Percentiles rank a stretch among this genome's conserved stretches.
Conservation (phyloP, 1,139 yeast genomes). For the Yamadazyma mexicana region DNA sequence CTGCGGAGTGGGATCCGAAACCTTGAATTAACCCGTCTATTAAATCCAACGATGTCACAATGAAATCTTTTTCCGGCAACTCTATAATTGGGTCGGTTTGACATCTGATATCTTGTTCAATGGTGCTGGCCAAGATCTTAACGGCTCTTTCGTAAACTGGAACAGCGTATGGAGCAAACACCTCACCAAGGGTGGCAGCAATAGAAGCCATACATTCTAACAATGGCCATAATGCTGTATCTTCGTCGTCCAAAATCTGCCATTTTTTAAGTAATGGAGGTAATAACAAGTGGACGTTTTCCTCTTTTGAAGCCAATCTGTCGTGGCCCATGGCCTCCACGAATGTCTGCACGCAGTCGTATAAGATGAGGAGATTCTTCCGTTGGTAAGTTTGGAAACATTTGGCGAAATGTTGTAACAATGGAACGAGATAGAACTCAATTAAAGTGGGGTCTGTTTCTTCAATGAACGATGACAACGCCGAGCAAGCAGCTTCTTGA, state of each 20-base stretch:
- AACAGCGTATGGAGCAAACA: constrained; percentile 86
- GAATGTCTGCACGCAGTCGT: constrained; percentile 91
- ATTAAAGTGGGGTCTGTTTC: constrained; percentile 67
- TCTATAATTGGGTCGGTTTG: constrained; percentile 67
- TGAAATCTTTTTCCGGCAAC: constrained; percentile 86
- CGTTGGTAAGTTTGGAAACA: constrained; percentile 81
- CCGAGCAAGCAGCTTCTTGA: constrained; percentile 91
- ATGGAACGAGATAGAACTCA: constrained; percentile 47
- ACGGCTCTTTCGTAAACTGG: constrained; percentile 84
- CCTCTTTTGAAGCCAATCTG: constrained; percentile 50
- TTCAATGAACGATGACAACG: constrained; percentile 81
- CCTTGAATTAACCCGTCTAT: constrained; percentile 94
- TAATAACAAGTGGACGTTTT: constrained; percentile 60
- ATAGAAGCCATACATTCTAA: constrained; percentile 90
- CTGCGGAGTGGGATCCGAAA: constrained; percentile 61
- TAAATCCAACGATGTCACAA: constrained; percentile 84
- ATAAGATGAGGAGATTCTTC: constrained; percentile 75
- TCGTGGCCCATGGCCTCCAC: constrained; percentile 73
- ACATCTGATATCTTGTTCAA: constrained; percentile 65
- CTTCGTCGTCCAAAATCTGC: constrained; percentile 72
- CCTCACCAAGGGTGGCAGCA: constrained; percentile 81
- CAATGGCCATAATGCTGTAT: constrained; percentile 85
- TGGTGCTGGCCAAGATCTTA: constrained; percentile 64
- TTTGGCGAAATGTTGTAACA: constrained; percentile 66
- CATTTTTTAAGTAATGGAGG: constrained; percentile 84